Base-by-base conservation (phyloP, 805 yeast species). In the Yamadazyma tumulicola region DNA sequence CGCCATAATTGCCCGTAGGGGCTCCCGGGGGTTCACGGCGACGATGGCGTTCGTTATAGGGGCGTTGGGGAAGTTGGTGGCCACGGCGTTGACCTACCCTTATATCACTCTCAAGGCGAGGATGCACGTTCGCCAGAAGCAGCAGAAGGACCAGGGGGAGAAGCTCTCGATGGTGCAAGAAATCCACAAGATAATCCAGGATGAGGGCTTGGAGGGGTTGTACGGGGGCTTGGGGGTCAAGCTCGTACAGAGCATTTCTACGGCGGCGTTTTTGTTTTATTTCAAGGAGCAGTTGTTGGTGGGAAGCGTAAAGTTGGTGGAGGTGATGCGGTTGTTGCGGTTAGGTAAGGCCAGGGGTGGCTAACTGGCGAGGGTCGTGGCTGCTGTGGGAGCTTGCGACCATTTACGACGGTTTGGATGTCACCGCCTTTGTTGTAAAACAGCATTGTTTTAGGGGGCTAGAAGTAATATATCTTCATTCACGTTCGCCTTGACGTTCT, bases 51-150 rank as follows among this genome's bases (percentile, higher is more conserved):
- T 89, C 51, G 60, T 84, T 43, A 68, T 88, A 39, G 97, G 97
- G 17, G 96, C 96, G 1, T 55, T 89, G 27, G 94, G 96, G 17
- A 89, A 89, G 62, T 70, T 89, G 45, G 70, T 84, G 38, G 95
- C 97, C n/a, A 89, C 96, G 9, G 71, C 82, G 17, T 72, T 79
- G 37, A 89, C 97, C 0, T 89, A 89, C 58, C 97, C 97, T 3
- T 86, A 87, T 59, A 81, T 88, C 53, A 89, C 97, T 4, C 64
- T 89, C 52, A 85, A 91, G 61, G 70, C 95, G 5, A 81, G 96
- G 55, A 79, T 86, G 84, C 96, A 88, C 62, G 64, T 87, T 39
- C 61, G 58, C 49, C 73, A 72, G 51, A 67, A 69, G 45, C 49
- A 47, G 23, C 36, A 46, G 6, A 31, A 54, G 43, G 34, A 31